Evolutionary conservation across 2,329 filamentous ascomycete species (phyloP).

Genomic region (Colletotrichum echinochloae): DNA sequence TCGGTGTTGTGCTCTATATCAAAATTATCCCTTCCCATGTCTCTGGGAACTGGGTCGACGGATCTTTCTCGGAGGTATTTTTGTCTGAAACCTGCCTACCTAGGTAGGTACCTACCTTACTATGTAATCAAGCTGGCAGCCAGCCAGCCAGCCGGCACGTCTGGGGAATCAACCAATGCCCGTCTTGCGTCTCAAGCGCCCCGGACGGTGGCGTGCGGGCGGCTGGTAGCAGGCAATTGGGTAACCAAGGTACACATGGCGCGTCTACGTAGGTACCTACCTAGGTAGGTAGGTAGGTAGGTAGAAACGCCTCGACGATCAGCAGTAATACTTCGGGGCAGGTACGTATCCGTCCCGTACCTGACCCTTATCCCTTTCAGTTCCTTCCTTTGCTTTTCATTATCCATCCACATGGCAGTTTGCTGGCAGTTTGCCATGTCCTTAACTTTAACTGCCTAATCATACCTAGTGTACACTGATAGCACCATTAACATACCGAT

Average conservation of each 20-base stretch:
- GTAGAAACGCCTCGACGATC: neutral
- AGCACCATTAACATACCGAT: neutral
- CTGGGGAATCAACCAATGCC: slow-evolving; percentile 24
- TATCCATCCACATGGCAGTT: slow-evolving; percentile 1
- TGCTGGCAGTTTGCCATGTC: neutral
- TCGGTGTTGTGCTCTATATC: neutral
- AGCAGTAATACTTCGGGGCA: neutral
- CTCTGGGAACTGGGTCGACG: neutral
- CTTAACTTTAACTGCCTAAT: neutral
- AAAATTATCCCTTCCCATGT: neutral
- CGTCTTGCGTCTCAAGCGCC: slow-evolving; percentile 19
- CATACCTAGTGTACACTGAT: neutral
- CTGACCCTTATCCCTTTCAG: neutral
- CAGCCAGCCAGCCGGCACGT: neutral
- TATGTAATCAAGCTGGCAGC: neutral
- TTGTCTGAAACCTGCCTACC: neutral
- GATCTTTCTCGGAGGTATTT: neutral
- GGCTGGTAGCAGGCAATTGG: neutral
- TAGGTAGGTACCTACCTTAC: too few relatives aligned
- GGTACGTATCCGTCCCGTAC: too few relatives aligned
- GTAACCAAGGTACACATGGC: slow-evolving; percentile 8
- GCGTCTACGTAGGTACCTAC: neutral
- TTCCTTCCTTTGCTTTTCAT: slow-evolving; percentile 3
- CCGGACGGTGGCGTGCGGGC: neutral
- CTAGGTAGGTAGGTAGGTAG: too few relatives aligned